A percentile compares a stretch with the other conserved stretches of the same genome.
These are phyloP conservation scores for Cucumis sativus DNA, from an alignment of 306 rosid genomes.

Conservation along the genomic window Cucumber_9930_V3 NC_026659.2:11535001-11535500, in stretches of 20 bases:
- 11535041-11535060: neutral
- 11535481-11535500: neutral
- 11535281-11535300: conserved; percentile 58
- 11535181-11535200: conserved; percentile 69
- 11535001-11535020: neutral
- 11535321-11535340: neutral
- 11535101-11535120: neutral
- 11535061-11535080: neutral
- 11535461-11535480: neutral
- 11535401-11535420: neutral
- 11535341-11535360: neutral
- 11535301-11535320: conserved; percentile 14
- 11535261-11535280: conserved; percentile 86
- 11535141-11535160: conserved; percentile 78
- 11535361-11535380: neutral
- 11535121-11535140: conserved; percentile 44
- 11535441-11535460: neutral
- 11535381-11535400: neutral
- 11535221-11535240: conserved; percentile 99
- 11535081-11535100: neutral
- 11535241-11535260: conserved; percentile 93
- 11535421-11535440: neutral
- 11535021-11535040: neutral
- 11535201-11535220: conserved; percentile 77
- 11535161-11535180: conserved; percentile 94